Conservation (phyloP, 1,139 yeast genomes). For the Nadsonia starkeyi-henricii region DNA sequence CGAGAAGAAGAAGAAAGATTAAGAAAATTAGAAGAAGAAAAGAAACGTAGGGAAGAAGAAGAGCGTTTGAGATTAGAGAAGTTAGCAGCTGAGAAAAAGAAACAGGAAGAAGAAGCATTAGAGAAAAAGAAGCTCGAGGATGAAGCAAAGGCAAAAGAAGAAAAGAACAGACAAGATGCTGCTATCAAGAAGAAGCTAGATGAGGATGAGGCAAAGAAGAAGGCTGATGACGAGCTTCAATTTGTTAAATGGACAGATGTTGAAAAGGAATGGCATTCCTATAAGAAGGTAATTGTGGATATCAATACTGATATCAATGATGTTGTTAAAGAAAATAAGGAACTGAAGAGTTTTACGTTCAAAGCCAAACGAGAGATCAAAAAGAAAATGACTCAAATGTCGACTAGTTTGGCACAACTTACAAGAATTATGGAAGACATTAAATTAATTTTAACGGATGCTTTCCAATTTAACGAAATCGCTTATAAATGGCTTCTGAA, state of each 20-base stretch:
- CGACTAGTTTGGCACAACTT: conserved; percentile 54
- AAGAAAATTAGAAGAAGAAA: conserved; percentile 12
- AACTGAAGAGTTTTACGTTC: conserved; percentile 24
- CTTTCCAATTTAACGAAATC: conserved; percentile 30
- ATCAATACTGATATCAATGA: conserved; percentile 38
- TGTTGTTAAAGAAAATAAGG: conserved; percentile 31
- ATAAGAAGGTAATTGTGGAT: conserved; percentile 41
- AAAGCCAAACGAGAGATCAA: conserved; percentile 58
- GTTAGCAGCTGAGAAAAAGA: conserved; percentile 12
- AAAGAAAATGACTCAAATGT: conserved; percentile 84
- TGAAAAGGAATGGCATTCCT: conserved; percentile 34
- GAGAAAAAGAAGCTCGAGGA: conserved; percentile 12
- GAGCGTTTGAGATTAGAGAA: conserved; percentile 13
- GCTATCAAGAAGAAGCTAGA: conserved; percentile 9
- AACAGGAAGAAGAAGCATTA: conserved; percentile 14
- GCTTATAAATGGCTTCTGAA: conserved; percentile 65
- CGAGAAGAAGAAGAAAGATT: conserved; percentile 11
- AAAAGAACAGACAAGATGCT: conserved; percentile 12
- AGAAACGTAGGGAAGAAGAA: conserved; percentile 7
- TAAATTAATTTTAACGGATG: conserved; percentile 31
- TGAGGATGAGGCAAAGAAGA: conserved; percentile 9
- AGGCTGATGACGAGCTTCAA: conserved; percentile 7
- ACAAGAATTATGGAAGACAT: conserved; percentile 37
- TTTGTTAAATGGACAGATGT: conserved; percentile 30
- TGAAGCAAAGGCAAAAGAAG: conserved; percentile 9